A percentile compares a stretch with the other conserved stretches of the same genome.
Conservation (phyloP, 2,329 filamentous ascomycete genomes). For the Botrytis squamosa region DNA sequence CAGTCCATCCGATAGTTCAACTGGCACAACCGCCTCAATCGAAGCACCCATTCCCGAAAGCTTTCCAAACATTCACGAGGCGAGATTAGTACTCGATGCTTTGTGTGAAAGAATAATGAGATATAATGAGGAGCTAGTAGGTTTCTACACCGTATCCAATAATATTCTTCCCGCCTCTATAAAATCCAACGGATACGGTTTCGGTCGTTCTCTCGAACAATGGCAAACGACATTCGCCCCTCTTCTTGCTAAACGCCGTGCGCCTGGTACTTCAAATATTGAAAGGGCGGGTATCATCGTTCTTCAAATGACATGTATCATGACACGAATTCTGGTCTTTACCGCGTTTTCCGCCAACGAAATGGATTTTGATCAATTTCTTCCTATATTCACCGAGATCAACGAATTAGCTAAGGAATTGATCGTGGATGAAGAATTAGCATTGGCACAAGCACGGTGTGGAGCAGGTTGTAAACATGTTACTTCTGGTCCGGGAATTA, state of each 20-base stretch:
- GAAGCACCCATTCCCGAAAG: slow-evolving; percentile 31
- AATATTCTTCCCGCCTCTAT: slow-evolving; percentile 46
- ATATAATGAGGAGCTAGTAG: slow-evolving; percentile 57
- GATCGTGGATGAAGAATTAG: slow-evolving; percentile 43
- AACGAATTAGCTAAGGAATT: slow-evolving; percentile 59
- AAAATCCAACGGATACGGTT: slow-evolving; percentile 39
- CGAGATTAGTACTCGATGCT: slow-evolving; percentile 55
- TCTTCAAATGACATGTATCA: slow-evolving; percentile 62
- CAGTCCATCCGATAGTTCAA: slow-evolving; percentile 44
- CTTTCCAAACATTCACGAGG: slow-evolving; percentile 54
- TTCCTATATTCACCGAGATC: slow-evolving; percentile 52
- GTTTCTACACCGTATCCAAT: slow-evolving; percentile 45
- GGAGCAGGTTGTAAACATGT: slow-evolving; percentile 23
- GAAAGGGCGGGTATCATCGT: slow-evolving; percentile 60
- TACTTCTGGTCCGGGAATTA: slow-evolving; percentile 25
- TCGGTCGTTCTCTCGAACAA: slow-evolving; percentile 51
- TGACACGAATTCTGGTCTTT: slow-evolving; percentile 55
- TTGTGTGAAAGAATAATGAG: slow-evolving; percentile 57
- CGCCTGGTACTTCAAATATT: slow-evolving; percentile 48
- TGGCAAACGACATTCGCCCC: slow-evolving; percentile 59
- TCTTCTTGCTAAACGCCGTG: slow-evolving; percentile 50
- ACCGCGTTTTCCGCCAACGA: slow-evolving; percentile 62
- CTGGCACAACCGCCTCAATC: slow-evolving; percentile 23
- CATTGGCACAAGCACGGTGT: slow-evolving; percentile 29
- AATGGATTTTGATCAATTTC: slow-evolving; percentile 56